Evolutionary conservation across 75 land plant species (phyloP).

Genomic region (Sequoia sempervirens): DNA sequence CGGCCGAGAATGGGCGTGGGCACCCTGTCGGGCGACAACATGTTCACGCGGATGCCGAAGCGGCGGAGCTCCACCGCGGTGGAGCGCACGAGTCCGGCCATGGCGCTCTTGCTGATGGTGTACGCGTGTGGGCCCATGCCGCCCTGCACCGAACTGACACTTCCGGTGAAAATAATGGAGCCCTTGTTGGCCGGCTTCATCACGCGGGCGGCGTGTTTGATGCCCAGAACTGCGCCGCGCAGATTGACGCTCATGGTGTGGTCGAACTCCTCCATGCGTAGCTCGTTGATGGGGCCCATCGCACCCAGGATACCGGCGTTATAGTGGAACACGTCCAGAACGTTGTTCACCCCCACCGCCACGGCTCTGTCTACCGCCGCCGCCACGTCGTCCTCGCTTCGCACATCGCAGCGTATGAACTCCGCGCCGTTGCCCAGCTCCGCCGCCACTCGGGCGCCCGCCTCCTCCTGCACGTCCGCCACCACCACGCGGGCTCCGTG

Average conservation of each 20-base stretch:
- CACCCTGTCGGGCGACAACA: conserved; percentile 59
- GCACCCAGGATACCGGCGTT: conserved; percentile 60
- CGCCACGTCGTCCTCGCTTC: conserved; percentile 47
- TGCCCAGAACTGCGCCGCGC: conserved; percentile 40
- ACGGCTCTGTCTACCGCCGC: conserved; percentile 30
- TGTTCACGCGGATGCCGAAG: conserved; percentile 62
- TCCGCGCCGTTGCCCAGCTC: conserved; percentile 28
- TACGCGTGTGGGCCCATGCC: conserved; percentile 51
- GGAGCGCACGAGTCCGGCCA: conserved; percentile 41
- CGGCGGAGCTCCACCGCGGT: conserved; percentile 56
- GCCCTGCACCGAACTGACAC: conserved; percentile 31
- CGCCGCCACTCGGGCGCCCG: conserved; percentile 21
- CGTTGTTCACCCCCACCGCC: conserved; percentile 18
- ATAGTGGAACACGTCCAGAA: conserved; percentile 54
- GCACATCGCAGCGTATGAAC: conserved; percentile 59
- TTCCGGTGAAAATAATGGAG: conserved; percentile 44
- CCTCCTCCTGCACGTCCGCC: conserved; percentile 61
- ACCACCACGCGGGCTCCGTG: conserved; percentile 63
- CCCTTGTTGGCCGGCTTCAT: conserved; percentile 37
- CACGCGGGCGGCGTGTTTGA: conserved; percentile 61
- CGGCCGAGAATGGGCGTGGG: conserved; percentile 34
- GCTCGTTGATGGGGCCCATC: conserved; percentile 14
- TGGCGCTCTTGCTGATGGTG: conserved; percentile 43
- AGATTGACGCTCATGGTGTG: conserved; percentile 47
- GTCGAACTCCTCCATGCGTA: conserved; percentile 31